phyloP scores from a whole-genome alignment of 2,329 filamentous ascomycete species.

The Cordyceps fumosorosea region DNA sequence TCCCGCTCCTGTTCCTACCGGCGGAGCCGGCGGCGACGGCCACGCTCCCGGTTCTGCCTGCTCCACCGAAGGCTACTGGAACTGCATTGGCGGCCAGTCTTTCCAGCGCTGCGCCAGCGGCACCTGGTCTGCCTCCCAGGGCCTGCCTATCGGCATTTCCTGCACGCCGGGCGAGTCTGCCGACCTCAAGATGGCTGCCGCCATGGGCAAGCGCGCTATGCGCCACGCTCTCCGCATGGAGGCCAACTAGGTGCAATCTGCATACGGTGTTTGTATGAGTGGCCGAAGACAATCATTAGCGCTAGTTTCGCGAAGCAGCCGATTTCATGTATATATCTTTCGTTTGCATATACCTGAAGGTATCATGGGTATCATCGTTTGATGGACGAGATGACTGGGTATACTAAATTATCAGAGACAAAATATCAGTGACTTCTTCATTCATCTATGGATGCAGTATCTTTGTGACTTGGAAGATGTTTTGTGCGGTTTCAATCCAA shows the following conservation, averaged over 20 bases:
- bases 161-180: slow-evolving; percentile 38
- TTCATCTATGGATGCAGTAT: no score
- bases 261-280: neutral
- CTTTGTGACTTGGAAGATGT: no score
- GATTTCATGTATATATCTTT: neutral
- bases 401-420: no score
- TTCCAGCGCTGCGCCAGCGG: slow-evolving; percentile 52
- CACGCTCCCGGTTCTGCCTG: slow-evolving; percentile 39
- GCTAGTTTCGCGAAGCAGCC: neutral
- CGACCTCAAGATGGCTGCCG: slow-evolving; percentile 29
- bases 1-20: neutral
- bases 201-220: slow-evolving; percentile 16
- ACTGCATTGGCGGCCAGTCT: slow-evolving; percentile 43
- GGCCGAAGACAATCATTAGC: neutral
- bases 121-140: slow-evolving; percentile 37
- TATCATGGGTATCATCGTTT: no score
- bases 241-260: neutral
- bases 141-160: slow-evolving; percentile 38
- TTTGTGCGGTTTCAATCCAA: no score
- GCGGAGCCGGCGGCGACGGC: slow-evolving; percentile 20
- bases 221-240: slow-evolving; percentile 24
- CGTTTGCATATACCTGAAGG: neutral
- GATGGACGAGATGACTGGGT: neutral
- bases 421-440: no score
- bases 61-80: slow-evolving; percentile 43